phyloP scores from a whole-genome alignment of 1,284 basidiomycete species.

The Malassezia arunalokei region DNA sequence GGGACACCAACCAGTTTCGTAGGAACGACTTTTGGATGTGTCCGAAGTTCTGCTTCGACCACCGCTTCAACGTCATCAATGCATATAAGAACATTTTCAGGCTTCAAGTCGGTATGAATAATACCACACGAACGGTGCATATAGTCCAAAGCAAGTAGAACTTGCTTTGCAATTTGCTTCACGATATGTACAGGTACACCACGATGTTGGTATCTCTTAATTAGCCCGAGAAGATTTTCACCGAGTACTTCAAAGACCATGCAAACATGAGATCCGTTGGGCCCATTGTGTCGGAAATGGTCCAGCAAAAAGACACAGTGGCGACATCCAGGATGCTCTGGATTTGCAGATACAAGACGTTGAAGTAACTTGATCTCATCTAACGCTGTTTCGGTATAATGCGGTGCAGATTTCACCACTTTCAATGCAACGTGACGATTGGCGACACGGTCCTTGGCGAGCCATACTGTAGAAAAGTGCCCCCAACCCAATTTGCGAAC shows the following conservation, averaged over 20 bases:
- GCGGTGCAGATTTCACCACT: slow-evolving; percentile 90
- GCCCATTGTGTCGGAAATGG: slow-evolving; percentile 89
- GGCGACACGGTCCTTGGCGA: slow-evolving; percentile 50
- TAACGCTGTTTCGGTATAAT: slow-evolving; percentile 93
- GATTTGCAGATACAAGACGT: slow-evolving; percentile 73
- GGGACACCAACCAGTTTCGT: slow-evolving; percentile 84
- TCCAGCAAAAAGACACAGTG: slow-evolving; percentile 86
- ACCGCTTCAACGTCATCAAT: slow-evolving; percentile 95
- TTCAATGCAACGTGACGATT: slow-evolving; percentile 95
- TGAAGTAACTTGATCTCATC: slow-evolving; percentile 98
- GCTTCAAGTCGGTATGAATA: slow-evolving; percentile 74
- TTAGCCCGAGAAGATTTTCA: slow-evolving; percentile 91
- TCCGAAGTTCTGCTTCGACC: slow-evolving; percentile 70
- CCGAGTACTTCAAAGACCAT: slow-evolving; percentile 99
- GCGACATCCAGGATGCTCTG: slow-evolving; percentile 48
- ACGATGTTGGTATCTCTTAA: slow-evolving; percentile 88
- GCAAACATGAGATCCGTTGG: slow-evolving; percentile 93
- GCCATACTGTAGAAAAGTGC: slow-evolving; percentile 59
- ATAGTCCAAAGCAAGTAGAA: slow-evolving; percentile 87
- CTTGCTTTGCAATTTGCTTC: slow-evolving; percentile 92
- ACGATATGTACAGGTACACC: slow-evolving; percentile 89
- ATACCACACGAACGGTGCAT: slow-evolving; percentile 93
- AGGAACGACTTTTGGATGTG: slow-evolving; percentile 54
- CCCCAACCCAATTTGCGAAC: slow-evolving; percentile 97
- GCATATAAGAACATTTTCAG: slow-evolving; percentile 91